Base-by-base conservation (phyloP, 352 stramenopile species). In the Chrysophaeum taylorii region DNA sequence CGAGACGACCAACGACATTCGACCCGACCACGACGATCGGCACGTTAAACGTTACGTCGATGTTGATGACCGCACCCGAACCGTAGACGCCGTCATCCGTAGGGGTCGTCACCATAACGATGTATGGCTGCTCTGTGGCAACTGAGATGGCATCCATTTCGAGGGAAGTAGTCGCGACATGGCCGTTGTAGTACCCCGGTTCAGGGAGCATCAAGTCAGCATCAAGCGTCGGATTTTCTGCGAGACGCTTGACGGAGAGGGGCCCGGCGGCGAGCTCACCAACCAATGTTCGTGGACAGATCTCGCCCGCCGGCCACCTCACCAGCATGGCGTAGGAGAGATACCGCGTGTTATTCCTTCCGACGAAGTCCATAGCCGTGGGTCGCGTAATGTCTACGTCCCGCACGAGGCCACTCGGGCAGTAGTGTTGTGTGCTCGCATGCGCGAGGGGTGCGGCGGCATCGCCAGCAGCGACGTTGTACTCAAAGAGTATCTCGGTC, bases 51-150 rank as follows among this genome's bases (percentile, higher is more conserved):
- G 75, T 21, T 0, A 91, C 78, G 0, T 72, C 81, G 23, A 91
- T 15, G 0, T 79, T 67, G 29, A 90, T 81, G 0, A 76, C 72
- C 50, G 90, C 82, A 0, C 85, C 85, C n/a, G 80, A 79, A 1
- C 81, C 81, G 37, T 89, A 90, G 0, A 79, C 81, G 0, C 79
- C 85, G 37, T 70, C 84, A 0, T 71, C 39, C 2, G 86, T 66
- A 18, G 84, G 75, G 0, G 81, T 71, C 0, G 70, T 42, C 0
- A 91, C 33, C 0, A 63, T 45, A 29, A 75, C 52, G 0, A 89
- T 70, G 0, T 79, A 78, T 25, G 88, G 75, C 0, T 82, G 79
- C 38, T 88, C 83, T 14, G 45, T 71, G 35, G 21, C 57, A 7
- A 64, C 29, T 14, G 4, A 12, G 7, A 64, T 33, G 16, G 5